A percentile compares a stretch with the other conserved stretches of the same genome.
These are phyloP conservation scores for Aspergillus ostianus DNA, from an alignment of 495 filamentous ascomycete species.

Conservation along the genomic window DNA sequence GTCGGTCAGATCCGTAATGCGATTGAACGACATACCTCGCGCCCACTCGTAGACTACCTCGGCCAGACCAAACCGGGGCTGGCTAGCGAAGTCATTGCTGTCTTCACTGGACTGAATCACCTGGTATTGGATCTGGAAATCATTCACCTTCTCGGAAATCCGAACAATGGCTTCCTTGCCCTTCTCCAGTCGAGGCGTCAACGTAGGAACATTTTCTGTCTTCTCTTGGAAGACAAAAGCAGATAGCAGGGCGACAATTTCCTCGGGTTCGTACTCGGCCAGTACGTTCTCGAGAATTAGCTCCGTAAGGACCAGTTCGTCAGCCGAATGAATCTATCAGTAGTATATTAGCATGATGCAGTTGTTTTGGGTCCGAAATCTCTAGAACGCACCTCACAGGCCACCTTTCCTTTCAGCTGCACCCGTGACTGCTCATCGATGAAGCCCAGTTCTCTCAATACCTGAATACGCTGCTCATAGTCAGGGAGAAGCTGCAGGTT, in stretches of 20 bases:
- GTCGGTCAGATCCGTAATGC: conserved; percentile 94
- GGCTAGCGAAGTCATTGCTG: conserved; percentile 83
- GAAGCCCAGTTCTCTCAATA: conserved; percentile 86
- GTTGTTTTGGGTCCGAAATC: not conserved
- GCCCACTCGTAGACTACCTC: conserved; percentile 99
- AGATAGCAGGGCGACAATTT: conserved; percentile 91
- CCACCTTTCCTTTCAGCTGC: conserved; percentile 95
- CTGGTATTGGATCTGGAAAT: conserved; percentile 81
- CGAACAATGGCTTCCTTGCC: conserved; percentile 83
- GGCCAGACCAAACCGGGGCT: conserved; percentile 85
- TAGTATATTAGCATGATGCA: not conserved
- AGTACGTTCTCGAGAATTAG: conserved; percentile 95
- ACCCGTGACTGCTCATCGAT: conserved; percentile 82
- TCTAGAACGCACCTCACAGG: conserved; percentile 66
- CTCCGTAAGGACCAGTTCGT: conserved; percentile 96
- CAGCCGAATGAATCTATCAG: conserved; percentile 81
- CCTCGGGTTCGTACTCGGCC: conserved; percentile 91
- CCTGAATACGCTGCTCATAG: conserved; percentile 91
- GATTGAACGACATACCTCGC: conserved; percentile 94
- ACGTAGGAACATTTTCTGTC: conserved; percentile 77
- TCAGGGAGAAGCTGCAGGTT: conserved; percentile 97
- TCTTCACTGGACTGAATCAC: conserved; percentile 88
- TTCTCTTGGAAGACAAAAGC: conserved; percentile 99
- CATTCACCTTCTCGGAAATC: conserved; percentile 88
- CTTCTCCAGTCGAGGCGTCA: conserved; percentile 78